These are phyloP conservation scores for Usnea hakonensis DNA, from an alignment of 495 filamentous ascomycete species.

Conservation along the genomic window DNA sequence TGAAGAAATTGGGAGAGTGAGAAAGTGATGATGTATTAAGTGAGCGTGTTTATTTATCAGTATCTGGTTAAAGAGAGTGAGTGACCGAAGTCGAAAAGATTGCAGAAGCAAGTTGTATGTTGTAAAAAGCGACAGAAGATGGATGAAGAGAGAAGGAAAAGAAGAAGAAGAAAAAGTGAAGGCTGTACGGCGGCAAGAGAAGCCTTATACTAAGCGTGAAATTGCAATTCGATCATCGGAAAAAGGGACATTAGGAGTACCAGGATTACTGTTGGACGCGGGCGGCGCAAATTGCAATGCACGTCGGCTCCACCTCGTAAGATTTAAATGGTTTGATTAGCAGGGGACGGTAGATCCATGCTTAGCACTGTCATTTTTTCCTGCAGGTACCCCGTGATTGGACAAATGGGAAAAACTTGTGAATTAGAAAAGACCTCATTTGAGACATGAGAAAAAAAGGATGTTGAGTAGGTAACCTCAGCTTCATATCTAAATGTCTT, in stretches of 20 bases:
- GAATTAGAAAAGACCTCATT: neutral
- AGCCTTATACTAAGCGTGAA: conserved; percentile 16
- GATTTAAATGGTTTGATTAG: neutral
- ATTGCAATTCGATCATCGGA: conserved; percentile 10
- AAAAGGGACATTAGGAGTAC: conserved; percentile 21
- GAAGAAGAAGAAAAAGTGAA: conserved; percentile 29
- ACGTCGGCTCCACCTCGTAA: neutral
- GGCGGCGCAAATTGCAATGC: conserved; percentile 2
- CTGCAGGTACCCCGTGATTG: neutral
- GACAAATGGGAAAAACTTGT: neutral
- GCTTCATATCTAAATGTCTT: neutral
- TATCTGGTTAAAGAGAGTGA: conserved; percentile 39
- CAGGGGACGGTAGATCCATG: neutral
- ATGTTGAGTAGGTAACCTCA: neutral
- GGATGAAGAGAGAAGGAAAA: conserved; percentile 23
- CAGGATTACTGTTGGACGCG: conserved; percentile 12
- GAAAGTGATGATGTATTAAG: conserved; percentile 25
- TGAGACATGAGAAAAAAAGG: neutral
- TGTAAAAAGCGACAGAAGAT: conserved; percentile 19
- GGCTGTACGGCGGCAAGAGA: conserved; percentile 12
- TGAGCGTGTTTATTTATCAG: conserved; percentile 38
- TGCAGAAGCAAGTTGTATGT: conserved; percentile 32
- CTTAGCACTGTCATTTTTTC: neutral
- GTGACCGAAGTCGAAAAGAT: conserved; percentile 47
- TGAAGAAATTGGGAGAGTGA: conserved; percentile 17